These are phyloP conservation scores for Juglanconis juglandina DNA, from an alignment of 2,329 filamentous ascomycete genomes.

Conservation along the genomic window DNA sequence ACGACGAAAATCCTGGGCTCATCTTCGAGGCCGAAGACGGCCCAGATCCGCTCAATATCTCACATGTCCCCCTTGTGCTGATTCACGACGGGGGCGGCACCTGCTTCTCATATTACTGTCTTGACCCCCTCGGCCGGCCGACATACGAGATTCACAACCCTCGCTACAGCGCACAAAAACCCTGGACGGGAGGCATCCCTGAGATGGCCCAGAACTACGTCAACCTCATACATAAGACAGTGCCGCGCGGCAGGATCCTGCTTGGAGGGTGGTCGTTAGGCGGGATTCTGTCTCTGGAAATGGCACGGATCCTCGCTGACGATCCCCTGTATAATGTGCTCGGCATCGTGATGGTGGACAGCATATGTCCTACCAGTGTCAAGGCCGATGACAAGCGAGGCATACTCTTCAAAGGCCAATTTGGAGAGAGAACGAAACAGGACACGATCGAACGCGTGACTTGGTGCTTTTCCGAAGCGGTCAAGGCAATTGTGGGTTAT, in stretches of 20 bases:
- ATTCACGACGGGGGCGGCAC: conserved; percentile 62
- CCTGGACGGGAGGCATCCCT: conserved; percentile 49
- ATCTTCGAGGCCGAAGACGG: conserved; percentile 16
- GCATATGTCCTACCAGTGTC: conserved; percentile 32
- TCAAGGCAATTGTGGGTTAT: conserved; percentile 39
- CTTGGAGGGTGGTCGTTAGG: conserved; percentile 60
- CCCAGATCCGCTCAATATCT: neutral
- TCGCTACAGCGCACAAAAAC: conserved; percentile 42
- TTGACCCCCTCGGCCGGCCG: conserved; percentile 45
- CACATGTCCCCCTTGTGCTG: conserved; percentile 44
- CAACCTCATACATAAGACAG: conserved; percentile 37
- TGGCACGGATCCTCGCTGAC: conserved; percentile 41
- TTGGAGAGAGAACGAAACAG: conserved; percentile 24
- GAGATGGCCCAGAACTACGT: conserved; percentile 54
- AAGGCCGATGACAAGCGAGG: conserved; percentile 18
- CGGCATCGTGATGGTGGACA: conserved; percentile 54
- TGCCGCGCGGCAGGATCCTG: conserved; percentile 40
- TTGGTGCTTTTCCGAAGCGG: conserved; percentile 41
- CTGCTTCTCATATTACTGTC: conserved; percentile 54
- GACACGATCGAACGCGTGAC: conserved; percentile 28
- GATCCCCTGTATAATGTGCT: conserved; percentile 36
- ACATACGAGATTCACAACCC: conserved; percentile 56
- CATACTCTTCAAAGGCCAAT: conserved; percentile 25
- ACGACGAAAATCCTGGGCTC: conserved; percentile 11
- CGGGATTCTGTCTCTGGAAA: conserved; percentile 49